Base-by-base conservation (phyloP, 169 alveolate species). In the Babesia gibsoni region DNA sequence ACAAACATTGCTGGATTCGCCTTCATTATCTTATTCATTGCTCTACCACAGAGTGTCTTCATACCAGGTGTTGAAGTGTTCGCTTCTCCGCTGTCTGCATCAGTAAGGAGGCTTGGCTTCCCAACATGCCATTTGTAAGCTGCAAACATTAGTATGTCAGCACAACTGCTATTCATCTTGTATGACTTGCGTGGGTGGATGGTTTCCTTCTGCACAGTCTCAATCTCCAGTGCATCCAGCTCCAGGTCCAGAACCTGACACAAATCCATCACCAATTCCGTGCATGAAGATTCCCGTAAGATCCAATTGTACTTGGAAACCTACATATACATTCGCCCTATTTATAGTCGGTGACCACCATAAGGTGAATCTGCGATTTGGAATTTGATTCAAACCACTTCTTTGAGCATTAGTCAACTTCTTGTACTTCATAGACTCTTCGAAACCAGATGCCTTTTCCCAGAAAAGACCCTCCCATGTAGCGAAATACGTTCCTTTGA, bases 261-360 rank as follows among this genome's bases (percentile, higher is more conserved):
- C 66, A 98, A 74, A 84, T 98, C 99, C 99, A 98, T 98, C 36
- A 98, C 99, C 45, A 98, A 86, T 98, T 14, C 99, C 99, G 89
- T 98, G 99, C 99, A 98, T 98, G 89, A 98, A 98, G 64, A 98
- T 97, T 33, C 99, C 99, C 4, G 99, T 98, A 53, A 98, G 91
- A 82, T 98, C 99, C 59, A 98, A 84, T 85, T 98, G 99, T 56
- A 98, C 99, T 91, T 98, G 98, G 92, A 97, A 98, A 23, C 99
- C 99, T 27, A 98, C 98, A 84, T 98, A 98, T 27, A 98, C 99
- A 90, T 98, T 98, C 72, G 99, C 99, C 65, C 99, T 91, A 89
- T 98, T 98, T 35, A 98, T 97, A 16, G 99, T 98, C 16, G 99
- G 99, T 4, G 99, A 94, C 99, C 99, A 98, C 99, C 99, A 98